Conservation (phyloP, 176 grass and related monocot genomes). For the Oropetium thomaeum region DNA sequence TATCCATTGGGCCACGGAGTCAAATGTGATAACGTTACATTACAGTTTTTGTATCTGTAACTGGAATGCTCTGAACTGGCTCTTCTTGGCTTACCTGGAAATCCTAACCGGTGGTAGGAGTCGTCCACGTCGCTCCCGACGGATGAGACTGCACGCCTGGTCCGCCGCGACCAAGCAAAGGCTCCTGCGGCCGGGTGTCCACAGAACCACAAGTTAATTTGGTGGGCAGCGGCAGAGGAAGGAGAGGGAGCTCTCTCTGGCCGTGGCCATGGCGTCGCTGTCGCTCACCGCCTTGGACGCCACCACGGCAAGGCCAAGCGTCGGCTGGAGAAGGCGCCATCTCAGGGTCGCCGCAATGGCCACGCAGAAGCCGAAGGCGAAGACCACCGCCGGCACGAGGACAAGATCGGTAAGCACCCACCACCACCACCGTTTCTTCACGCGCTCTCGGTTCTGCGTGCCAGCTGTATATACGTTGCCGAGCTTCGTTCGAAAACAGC, state of each 20-base stretch:
- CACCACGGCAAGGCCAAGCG: not conserved
- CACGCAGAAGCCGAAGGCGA: conserved; percentile 12
- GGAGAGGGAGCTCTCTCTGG: not conserved
- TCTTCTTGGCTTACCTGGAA: not conserved
- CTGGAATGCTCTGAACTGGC: not conserved
- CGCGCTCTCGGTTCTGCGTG: not conserved
- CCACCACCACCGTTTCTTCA: not conserved
- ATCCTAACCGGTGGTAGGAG: not conserved
- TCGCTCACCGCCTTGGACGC: conserved; percentile 3
- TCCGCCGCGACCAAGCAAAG: not conserved
- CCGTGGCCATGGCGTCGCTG: conserved; percentile 28
- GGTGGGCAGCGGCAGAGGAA: not conserved
- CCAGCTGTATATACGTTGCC: not conserved
- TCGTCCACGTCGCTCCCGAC: not conserved
- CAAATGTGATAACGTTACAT: not conserved
- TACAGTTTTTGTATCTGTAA: not conserved
- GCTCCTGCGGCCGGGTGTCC: not conserved
- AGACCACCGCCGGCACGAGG: conserved; percentile 29
- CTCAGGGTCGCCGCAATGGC: conserved; percentile 39
- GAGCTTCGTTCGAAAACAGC: not conserved
- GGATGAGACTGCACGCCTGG: conserved; percentile 16
- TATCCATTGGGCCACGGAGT: conserved; percentile 97
- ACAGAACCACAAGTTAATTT: not conserved
- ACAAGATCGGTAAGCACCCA: conserved; percentile 30
- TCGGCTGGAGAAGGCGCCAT: not conserved